Conservation (phyloP, 139 green algal species). For the Chlorella sp. region DNA sequence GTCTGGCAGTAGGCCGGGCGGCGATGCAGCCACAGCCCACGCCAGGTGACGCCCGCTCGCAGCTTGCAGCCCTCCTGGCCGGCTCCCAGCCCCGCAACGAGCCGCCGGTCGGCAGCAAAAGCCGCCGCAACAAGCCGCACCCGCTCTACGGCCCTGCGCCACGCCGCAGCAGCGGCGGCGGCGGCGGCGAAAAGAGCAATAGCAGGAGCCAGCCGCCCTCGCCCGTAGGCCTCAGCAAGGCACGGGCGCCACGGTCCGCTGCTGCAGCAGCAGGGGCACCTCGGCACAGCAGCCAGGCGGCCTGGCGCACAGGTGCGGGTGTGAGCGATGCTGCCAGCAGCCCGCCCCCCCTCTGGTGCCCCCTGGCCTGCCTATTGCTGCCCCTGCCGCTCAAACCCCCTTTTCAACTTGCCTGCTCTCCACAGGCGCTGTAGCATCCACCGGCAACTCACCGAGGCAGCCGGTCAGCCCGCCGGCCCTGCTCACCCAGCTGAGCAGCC, state of each 20-base stretch:
- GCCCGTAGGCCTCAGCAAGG: slow-evolving; percentile 4
- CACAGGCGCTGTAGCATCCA: background rate
- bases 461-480: background rate
- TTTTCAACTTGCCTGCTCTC: too few relatives aligned
- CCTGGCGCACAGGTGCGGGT: background rate
- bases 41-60: background rate
- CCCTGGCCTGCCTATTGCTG: too few relatives aligned
- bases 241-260: background rate
- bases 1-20: too few relatives aligned
- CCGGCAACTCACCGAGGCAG: background rate
- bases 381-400: too few relatives aligned
- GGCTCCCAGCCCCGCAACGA: background rate
- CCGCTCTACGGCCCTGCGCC: background rate
- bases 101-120: background rate
- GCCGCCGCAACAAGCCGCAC: background rate
- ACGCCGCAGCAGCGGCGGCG: background rate
- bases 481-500: background rate
- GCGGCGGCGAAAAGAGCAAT: too few relatives aligned
- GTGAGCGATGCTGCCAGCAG: too few relatives aligned
- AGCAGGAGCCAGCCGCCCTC: slow-evolving; percentile 12
- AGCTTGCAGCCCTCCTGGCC: background rate
- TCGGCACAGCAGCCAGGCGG: background rate
- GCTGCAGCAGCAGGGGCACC: background rate
- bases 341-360: too few relatives aligned
- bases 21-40: background rate